Base-by-base conservation (phyloP, 805 yeast genomes). In the Teunomyces lycoperdinae region DNA sequence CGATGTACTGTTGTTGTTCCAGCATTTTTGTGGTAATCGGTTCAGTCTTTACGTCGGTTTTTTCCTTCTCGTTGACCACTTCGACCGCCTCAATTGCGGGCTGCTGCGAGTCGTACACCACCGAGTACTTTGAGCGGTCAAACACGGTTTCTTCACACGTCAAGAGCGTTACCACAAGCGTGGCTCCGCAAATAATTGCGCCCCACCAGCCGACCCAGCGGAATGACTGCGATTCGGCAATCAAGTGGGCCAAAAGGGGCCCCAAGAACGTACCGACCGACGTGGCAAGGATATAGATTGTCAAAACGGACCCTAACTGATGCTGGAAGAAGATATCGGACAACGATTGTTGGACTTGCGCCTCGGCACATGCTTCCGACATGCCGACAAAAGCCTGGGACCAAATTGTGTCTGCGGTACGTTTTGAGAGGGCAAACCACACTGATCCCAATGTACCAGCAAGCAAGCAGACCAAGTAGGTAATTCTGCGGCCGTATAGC, bases 201-300 rank as follows among this genome's bases (percentile, higher is more conserved):
- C 78, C 76, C 45, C 76, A 67, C 66, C 79, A 68, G 50, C 80
- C 76, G 8, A 76, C 79, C 83, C 82, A 79, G 51, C 73, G 60
- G 74, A 82, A 82, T 5, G 79, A 77, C 26, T 71, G 64, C 27
- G 71, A 73, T 43, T 75, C 72, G 28, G 73, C 71, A 47, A 82
- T 77, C 53, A 78, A 77, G 9, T 85, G 85, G 9, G 84, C 83
- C 42, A 81, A 70, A 55, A 81, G 67, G 4, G 86, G 85, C 3
- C 85, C 85, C 48, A 80, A 62, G 54, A 68, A 82, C 38, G 81
- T 77, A 8, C 83, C 79, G 9, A 73, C 71, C 32, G 80, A 70
- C 13, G 84, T 68, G 10, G 84, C 79, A 49, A 74, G 62, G 50
- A 81, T 79, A 58, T 82, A 82, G 20, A 79, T 70, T 1, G 80